Conservation (phyloP, 1,284 basidiomycete genomes). For the Xerocomus amazonicus region DNA sequence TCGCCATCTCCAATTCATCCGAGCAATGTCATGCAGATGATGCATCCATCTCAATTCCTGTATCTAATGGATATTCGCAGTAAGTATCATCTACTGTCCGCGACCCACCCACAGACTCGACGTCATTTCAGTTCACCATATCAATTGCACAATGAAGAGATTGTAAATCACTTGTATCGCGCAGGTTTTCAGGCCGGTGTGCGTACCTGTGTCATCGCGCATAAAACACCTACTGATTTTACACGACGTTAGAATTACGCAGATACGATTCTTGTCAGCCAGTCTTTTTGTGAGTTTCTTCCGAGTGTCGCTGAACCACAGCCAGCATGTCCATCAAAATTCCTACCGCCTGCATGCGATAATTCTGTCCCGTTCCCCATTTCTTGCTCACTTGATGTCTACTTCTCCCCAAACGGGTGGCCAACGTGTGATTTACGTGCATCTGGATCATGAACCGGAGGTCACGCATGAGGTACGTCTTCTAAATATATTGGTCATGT, state of each 20-base stretch:
- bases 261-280: slow-evolving; percentile 69
- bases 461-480: slow-evolving; percentile 75
- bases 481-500: slow-evolving; percentile 16
- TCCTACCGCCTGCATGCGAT: slow-evolving; percentile 75
- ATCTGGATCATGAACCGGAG: slow-evolving; percentile 73
- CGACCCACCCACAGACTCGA: not conserved
- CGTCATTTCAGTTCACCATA: slow-evolving; percentile 40
- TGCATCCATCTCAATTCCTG: slow-evolving; percentile 18
- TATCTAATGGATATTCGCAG: slow-evolving; percentile 41
- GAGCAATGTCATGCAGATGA: slow-evolving; percentile 23
- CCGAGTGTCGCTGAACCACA: slow-evolving; percentile 16
- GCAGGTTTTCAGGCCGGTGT: slow-evolving; percentile 77
- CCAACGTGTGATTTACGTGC: slow-evolving; percentile 67
- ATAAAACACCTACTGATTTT: slow-evolving; percentile 7
- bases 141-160: slow-evolving; percentile 64
- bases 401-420: slow-evolving; percentile 61
- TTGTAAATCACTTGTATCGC: slow-evolving; percentile 72
- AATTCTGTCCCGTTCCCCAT: slow-evolving; percentile 82
- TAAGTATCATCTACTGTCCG: slow-evolving; percentile 32
- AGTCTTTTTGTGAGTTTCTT: slow-evolving; percentile 10
- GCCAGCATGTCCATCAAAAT: slow-evolving; percentile 71
- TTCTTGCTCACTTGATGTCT: slow-evolving; percentile 80
- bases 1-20: slow-evolving; percentile 16
- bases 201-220: slow-evolving; percentile 33
- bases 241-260: slow-evolving; percentile 62